Evolutionary conservation across 306 rosid species (phyloP).

Genomic region (Lathyrus tuberosus): DNA sequence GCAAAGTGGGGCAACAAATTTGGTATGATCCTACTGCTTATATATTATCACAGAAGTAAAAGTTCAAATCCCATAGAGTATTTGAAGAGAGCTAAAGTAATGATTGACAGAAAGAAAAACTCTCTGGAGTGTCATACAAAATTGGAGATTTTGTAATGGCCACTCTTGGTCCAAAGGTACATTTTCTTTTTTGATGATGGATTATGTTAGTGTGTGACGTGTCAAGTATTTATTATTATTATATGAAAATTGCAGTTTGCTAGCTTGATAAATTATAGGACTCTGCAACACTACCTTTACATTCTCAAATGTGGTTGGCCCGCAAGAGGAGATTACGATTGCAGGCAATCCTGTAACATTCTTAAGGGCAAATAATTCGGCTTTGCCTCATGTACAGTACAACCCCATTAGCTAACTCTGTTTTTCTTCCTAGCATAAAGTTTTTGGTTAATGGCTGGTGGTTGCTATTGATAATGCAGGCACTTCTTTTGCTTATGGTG

Average conservation of each 20-base stretch:
- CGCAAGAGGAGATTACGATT: slow-evolving; percentile 70
- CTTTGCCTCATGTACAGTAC: slow-evolving; percentile 70
- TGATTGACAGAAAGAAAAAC: slow-evolving; percentile 72
- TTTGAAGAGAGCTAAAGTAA: slow-evolving; percentile 69
- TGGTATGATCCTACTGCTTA: slow-evolving; percentile 70
- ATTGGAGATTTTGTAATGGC: slow-evolving; percentile 58
- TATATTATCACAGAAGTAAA: slow-evolving; percentile 53
- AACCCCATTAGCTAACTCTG: slow-evolving; percentile 32
- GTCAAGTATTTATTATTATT: slow-evolving; percentile 1
- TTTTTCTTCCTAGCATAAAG: slow-evolving; percentile 15
- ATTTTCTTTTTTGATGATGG: neutral
- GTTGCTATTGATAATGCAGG: slow-evolving; percentile 55
- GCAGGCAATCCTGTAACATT: slow-evolving; percentile 72
- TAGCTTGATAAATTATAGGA: slow-evolving; percentile 64
- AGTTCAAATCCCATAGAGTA: slow-evolving; percentile 53
- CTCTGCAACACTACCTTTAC: slow-evolving; percentile 77
- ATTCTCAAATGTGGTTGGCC: slow-evolving; percentile 84
- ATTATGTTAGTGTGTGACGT: neutral
- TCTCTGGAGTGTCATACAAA: slow-evolving; percentile 67
- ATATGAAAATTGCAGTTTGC: slow-evolving; percentile 54
- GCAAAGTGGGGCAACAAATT: slow-evolving; percentile 87
- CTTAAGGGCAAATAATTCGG: slow-evolving; percentile 71
- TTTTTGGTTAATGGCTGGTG: slow-evolving; percentile 20
- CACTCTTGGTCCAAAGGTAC: slow-evolving; percentile 74
- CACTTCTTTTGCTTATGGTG: slow-evolving; percentile 80